Evolutionary conservation across 2,329 filamentous ascomycete species (phyloP).

Genomic region (Venturiaceae sp.): DNA sequence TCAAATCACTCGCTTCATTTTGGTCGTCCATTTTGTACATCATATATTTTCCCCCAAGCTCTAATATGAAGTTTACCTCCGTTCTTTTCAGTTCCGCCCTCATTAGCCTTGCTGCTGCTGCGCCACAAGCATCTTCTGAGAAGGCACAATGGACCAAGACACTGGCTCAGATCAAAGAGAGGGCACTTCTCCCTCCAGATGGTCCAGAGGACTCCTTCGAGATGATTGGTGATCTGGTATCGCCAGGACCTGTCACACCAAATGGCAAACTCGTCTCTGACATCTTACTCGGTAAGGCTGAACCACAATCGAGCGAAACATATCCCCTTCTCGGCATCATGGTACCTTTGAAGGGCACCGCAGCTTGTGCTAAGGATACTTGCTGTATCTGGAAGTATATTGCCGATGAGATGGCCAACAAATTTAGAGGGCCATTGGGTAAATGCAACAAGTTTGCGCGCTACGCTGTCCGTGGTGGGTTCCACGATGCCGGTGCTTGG

Average conservation of each 20-base stretch:
- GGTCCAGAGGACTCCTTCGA: slow-evolving; percentile 17
- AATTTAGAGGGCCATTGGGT: slow-evolving; percentile 16
- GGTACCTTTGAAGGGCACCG: slow-evolving; percentile 17
- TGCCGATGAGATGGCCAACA: slow-evolving; percentile 18
- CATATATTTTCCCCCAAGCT: too few relatives aligned
- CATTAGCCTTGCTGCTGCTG: too few relatives aligned
- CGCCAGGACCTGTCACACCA: slow-evolving; percentile 14
- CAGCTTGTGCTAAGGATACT: slow-evolving; percentile 22
- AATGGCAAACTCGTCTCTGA: slow-evolving; percentile 19
- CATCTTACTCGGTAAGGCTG: slow-evolving; percentile 17
- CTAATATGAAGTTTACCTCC: background rate
- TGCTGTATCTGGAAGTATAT: slow-evolving; percentile 26
- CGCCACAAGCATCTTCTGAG: background rate
- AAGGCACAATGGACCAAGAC: slow-evolving; percentile 2
- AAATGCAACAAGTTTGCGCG: slow-evolving; percentile 25
- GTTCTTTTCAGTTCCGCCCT: background rate
- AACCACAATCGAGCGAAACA: slow-evolving; percentile 18
- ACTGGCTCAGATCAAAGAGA: slow-evolving; percentile 10
- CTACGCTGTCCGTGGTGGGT: slow-evolving; percentile 22
- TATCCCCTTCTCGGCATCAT: too few relatives aligned
- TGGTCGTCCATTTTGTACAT: too few relatives aligned
- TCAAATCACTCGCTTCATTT: too few relatives aligned
- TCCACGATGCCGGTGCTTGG: slow-evolving; percentile 25
- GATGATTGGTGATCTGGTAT: slow-evolving; percentile 24
- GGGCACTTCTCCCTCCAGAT: slow-evolving; percentile 12